These are phyloP conservation scores for Taphrina wiesneri DNA, from an alignment of 1,139 yeast species.

Conservation along the genomic window DNA sequence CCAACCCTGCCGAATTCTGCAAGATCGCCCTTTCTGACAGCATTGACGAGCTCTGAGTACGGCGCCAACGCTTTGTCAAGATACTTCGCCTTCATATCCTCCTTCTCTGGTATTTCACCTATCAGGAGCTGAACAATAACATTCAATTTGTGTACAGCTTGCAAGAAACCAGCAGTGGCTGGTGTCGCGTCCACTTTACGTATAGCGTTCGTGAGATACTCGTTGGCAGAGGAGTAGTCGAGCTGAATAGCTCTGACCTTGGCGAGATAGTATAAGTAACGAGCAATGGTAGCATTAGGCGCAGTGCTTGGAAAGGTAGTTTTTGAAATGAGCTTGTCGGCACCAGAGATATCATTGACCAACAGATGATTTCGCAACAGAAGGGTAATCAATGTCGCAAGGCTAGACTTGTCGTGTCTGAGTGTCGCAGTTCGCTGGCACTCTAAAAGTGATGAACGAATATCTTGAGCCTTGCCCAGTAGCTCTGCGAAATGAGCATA, in stretches of 20 bases:
- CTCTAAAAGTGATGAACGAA: slow-evolving; percentile 66
- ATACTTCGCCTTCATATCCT: slow-evolving; percentile 67
- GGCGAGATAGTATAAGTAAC: slow-evolving; percentile 88
- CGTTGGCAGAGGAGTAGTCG: slow-evolving; percentile 88
- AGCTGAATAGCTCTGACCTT: slow-evolving; percentile 88
- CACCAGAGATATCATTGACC: slow-evolving; percentile 80
- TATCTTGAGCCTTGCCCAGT: slow-evolving; percentile 55
- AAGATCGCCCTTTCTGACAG: slow-evolving; percentile 90
- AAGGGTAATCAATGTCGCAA: slow-evolving; percentile 80
- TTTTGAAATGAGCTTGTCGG: slow-evolving; percentile 85
- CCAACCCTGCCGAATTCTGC: slow-evolving; percentile 76
- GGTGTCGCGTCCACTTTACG: slow-evolving; percentile 96
- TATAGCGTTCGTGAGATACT: slow-evolving; percentile 85
- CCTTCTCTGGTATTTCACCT: slow-evolving; percentile 96
- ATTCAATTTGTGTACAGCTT: slow-evolving; percentile 83
- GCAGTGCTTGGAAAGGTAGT: slow-evolving; percentile 83
- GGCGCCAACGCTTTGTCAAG: slow-evolving; percentile 68
- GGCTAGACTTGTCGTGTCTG: slow-evolving; percentile 89
- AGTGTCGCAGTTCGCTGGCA: slow-evolving; percentile 86
- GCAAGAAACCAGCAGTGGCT: slow-evolving; percentile 81
- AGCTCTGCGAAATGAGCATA: slow-evolving; percentile 77
- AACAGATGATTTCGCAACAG: slow-evolving; percentile 77
- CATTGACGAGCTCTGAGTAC: slow-evolving; percentile 82
- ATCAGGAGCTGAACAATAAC: slow-evolving; percentile 86
- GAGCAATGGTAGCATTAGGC: slow-evolving; percentile 84